phyloP scores from a whole-genome alignment of 495 filamentous ascomycete species.

The Penicillium nucicola region DNA sequence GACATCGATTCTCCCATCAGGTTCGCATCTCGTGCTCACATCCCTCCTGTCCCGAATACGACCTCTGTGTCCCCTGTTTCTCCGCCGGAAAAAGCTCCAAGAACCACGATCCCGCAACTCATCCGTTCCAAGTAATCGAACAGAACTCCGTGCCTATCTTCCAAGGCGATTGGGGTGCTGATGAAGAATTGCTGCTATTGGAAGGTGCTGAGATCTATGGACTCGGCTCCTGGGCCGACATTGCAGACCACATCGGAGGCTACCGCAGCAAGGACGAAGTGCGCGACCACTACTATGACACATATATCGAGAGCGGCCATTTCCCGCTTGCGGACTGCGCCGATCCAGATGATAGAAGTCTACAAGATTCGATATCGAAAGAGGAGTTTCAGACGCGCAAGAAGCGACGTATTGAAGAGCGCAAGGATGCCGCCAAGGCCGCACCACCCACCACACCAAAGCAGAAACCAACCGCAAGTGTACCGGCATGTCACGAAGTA shows the following conservation, averaged over 20 bases:
- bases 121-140: slow-evolving; percentile 91
- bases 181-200: slow-evolving; percentile 88
- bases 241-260: slow-evolving; percentile 96
- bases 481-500: slow-evolving; percentile 94
- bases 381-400: slow-evolving; percentile 93
- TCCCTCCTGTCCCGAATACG: slow-evolving; percentile 82
- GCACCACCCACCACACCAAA: slow-evolving; percentile 83
- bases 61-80: slow-evolving; percentile 96
- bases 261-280: slow-evolving; percentile 94
- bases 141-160: slow-evolving; percentile 98
- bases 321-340: slow-evolving; percentile 86
- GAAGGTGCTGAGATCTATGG: slow-evolving; percentile 98
- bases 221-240: slow-evolving; percentile 94
- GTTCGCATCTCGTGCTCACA: slow-evolving; percentile 92
- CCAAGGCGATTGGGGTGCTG: slow-evolving; percentile 90
- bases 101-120: slow-evolving; percentile 78
- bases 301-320: slow-evolving; percentile 74
- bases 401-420: slow-evolving; percentile 89
- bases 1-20: slow-evolving; percentile 39
- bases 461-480: slow-evolving; percentile 90
- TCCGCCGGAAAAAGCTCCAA: slow-evolving; percentile 70
- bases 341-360: slow-evolving; percentile 72
- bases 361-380: slow-evolving; percentile 74
- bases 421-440: slow-evolving; percentile 83
- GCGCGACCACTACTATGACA: slow-evolving; percentile 83